Evolutionary conservation across 805 yeast species (phyloP).

Genomic region (Candida hungchunana): DNA sequence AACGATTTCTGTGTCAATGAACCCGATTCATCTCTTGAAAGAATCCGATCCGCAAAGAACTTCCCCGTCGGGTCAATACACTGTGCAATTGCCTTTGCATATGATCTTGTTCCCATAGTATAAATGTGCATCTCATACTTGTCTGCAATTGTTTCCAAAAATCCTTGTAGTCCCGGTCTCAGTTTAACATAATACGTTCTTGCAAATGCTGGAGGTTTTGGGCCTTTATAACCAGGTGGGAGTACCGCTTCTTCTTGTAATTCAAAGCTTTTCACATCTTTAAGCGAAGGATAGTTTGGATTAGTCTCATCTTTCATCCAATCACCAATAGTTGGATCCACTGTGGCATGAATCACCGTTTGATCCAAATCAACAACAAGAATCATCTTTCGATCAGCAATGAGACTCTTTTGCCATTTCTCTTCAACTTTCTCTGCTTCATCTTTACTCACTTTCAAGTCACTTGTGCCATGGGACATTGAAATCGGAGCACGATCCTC

Average conservation of each 20-base stretch:
- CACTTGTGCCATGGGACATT: constrained; percentile 86
- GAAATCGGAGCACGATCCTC: constrained; percentile 77
- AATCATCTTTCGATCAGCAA: constrained; percentile 64
- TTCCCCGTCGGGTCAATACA: constrained; percentile 87
- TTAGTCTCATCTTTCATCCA: constrained; percentile 87
- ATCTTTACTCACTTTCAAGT: constrained; percentile 73
- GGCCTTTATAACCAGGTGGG: constrained; percentile 58
- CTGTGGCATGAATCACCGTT: constrained; percentile 96
- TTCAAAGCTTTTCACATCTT: constrained; percentile 74
- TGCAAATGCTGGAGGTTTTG: constrained; percentile 43
- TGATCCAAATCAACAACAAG: constrained; percentile 96
- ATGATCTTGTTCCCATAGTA: constrained; percentile 96
- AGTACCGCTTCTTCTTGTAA: constrained; percentile 68
- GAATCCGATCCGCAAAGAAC: constrained; percentile 85
- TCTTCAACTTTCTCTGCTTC: constrained; percentile 87
- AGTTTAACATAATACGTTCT: constrained; percentile 92
- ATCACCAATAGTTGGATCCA: constrained; percentile 94
- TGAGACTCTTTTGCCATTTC: constrained; percentile 54
- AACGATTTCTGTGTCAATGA: constrained; percentile 84
- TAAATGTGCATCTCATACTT: constrained; percentile 89
- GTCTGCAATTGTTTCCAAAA: constrained; percentile 58
- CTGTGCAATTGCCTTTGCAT: constrained; percentile 84
- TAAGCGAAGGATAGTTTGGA: constrained; percentile 80
- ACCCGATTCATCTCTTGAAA: constrained; percentile 94
- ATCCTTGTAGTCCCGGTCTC: constrained; percentile 80